Conservation (phyloP, 495 filamentous ascomycete genomes). For the Aspergillus campestris region DNA sequence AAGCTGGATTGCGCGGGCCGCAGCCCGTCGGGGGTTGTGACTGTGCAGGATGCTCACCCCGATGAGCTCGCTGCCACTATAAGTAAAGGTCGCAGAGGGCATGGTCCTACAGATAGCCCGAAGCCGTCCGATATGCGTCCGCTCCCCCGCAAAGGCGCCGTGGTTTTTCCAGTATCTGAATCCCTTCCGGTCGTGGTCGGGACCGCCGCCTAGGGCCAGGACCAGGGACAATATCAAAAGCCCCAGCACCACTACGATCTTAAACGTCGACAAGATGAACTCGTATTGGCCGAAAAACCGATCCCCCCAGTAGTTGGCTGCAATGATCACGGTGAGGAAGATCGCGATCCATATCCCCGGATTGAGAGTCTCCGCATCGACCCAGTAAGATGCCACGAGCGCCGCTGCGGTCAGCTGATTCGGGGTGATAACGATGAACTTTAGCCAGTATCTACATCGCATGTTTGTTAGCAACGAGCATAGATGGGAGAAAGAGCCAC, state of each 20-base stretch:
- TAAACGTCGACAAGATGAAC: slow-evolving; percentile 49
- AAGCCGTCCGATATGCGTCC: slow-evolving; percentile 35
- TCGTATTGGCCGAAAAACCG: slow-evolving; percentile 42
- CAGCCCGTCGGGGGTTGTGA: slow-evolving; percentile 58
- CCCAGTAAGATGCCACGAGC: slow-evolving; percentile 65
- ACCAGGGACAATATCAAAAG: slow-evolving; percentile 60
- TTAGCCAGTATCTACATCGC: slow-evolving; percentile 41
- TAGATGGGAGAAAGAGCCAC: background rate
- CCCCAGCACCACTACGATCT: slow-evolving; percentile 60
- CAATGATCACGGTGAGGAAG: slow-evolving; percentile 53
- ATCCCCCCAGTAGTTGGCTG: slow-evolving; percentile 51
- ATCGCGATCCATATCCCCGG: slow-evolving; percentile 66
- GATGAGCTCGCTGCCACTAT: slow-evolving; percentile 75
- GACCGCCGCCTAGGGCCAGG: slow-evolving; percentile 60
- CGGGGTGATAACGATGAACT: slow-evolving; percentile 69
- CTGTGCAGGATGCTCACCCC: slow-evolving; percentile 57
- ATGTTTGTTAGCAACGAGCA: background rate
- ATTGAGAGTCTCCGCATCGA: slow-evolving; percentile 48
- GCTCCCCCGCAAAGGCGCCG: slow-evolving; percentile 18
- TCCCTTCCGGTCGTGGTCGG: slow-evolving; percentile 53
- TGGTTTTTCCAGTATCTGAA: slow-evolving; percentile 62
- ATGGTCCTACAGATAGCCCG: slow-evolving; percentile 63
- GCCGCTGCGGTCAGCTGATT: slow-evolving; percentile 72
- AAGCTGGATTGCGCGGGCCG: slow-evolving; percentile 64
- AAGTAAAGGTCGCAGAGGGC: slow-evolving; percentile 71